Conservation (phyloP, 306 rosid species). For the Phaseolus lunatus region DNA sequence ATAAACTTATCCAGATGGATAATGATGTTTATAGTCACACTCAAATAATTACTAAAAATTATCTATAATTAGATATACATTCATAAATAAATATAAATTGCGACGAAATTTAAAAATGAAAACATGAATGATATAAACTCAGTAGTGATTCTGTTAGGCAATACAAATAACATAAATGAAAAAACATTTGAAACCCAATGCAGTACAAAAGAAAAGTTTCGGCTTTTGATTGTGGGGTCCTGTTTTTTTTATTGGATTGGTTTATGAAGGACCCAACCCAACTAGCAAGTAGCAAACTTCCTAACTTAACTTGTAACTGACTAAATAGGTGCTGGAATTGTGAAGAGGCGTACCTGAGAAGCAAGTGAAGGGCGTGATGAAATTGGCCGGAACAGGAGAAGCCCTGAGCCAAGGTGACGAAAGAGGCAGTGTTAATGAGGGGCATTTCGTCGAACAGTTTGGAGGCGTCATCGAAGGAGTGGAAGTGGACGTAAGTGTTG, state of each 20-base stretch:
- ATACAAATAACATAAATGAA: no score
- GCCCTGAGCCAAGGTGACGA: constrained; percentile 46
- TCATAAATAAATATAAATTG: no score
- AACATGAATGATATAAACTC: no score
- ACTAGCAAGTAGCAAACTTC: no score
- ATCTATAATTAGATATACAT: background rate
- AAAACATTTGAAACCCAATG: no score
- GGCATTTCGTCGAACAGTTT: constrained; percentile 50
- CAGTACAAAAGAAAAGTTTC: no score
- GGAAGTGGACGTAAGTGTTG: constrained; percentile 6
- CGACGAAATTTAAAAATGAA: no score
- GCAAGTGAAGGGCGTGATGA: constrained; percentile 32
- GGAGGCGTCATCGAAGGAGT: constrained; percentile 32
- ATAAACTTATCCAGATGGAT: no score
- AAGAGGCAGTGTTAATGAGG: constrained; percentile 36
- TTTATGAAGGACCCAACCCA: background rate
- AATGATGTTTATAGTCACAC: background rate
- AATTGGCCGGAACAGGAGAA: constrained; percentile 29
- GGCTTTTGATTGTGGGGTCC: background rate
- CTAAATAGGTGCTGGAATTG: background rate
- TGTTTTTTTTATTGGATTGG: background rate
- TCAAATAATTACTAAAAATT: background rate
- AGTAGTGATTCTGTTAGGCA: no score
- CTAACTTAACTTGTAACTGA: background rate
- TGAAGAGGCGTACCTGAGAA: constrained; percentile 13